Evolutionary conservation across 768 basidiomycete genomes (phyloP).

Genomic region (Tricholoma hemisulphureum): DNA sequence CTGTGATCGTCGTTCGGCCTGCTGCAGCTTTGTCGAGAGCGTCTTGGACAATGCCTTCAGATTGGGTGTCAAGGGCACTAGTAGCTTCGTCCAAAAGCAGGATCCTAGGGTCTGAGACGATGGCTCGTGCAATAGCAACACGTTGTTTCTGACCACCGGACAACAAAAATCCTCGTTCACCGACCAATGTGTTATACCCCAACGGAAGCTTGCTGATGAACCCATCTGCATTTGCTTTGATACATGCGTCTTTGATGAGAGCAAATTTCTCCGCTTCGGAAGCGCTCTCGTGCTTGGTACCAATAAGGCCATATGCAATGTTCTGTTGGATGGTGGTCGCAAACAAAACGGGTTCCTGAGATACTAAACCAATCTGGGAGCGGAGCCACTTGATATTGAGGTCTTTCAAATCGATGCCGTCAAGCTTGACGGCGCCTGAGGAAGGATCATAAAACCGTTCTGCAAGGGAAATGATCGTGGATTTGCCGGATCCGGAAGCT

Average conservation of each 20-base stretch:
- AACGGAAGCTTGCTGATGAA: slow-evolving; percentile 79
- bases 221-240: slow-evolving; percentile 89
- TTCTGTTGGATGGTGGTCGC: slow-evolving; percentile 80
- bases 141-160: slow-evolving; percentile 89
- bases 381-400: slow-evolving; percentile 86
- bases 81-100: slow-evolving; percentile 87
- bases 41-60: slow-evolving; percentile 85
- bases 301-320: slow-evolving; percentile 82
- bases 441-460: slow-evolving; percentile 88
- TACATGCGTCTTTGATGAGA: slow-evolving; percentile 78
- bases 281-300: slow-evolving; percentile 62
- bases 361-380: slow-evolving; percentile 83
- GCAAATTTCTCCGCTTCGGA: slow-evolving; percentile 72
- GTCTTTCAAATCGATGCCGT: slow-evolving; percentile 71
- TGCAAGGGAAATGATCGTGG: slow-evolving; percentile 71
- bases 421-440: slow-evolving; percentile 66
- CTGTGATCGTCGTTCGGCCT: slow-evolving; percentile 78
- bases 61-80: slow-evolving; percentile 82
- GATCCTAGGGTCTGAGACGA: slow-evolving; percentile 84
- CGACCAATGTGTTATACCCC: slow-evolving; percentile 86
- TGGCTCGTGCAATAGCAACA: slow-evolving; percentile 85
- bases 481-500: slow-evolving; percentile 77
- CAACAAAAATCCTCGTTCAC: slow-evolving; percentile 82
- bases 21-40: slow-evolving; percentile 83
- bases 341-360: slow-evolving; percentile 85